Evolutionary conservation across 1,139 yeast genomes (phyloP), one percentile per base, ranked within the genome.

Genomic region (Candida sanyaensis): DNA sequence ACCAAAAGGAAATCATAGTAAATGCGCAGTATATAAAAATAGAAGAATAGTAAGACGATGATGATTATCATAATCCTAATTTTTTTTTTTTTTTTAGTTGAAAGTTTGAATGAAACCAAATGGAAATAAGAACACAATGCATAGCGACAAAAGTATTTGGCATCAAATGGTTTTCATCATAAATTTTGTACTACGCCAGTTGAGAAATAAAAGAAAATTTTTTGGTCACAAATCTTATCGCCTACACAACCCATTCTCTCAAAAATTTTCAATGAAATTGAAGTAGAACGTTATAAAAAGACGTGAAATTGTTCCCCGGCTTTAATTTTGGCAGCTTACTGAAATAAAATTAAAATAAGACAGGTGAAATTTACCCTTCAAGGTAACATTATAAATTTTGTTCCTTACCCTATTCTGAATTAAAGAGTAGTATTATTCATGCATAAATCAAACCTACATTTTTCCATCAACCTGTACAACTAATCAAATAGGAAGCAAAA

Each of bases 251-350:
- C 29, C 6, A 23, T 36, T 32, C 12, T 8, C 13, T 24, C 17
- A 10, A 24, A 36, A 17, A 24, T 36, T 36, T 36, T 26, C 17
- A 24, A 36, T 6, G 24, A 11, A n/a, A 8, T 6, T 8, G 9
- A 8, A 6, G 39, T 11, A 13, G 39, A 24, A 36, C 29, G 39
- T 36, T 32, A 36, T 36, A 36, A 36, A 36, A 36, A 29, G 39
- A 36, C 39, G 8, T 36, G 39, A 9, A 36, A 36, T 23, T 36
- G 11, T 17, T 36, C 39, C 29, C 39, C 39, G 39, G 39, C n/a
- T n/a, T 9, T 9, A 36, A 36, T 36, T 36, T 36, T 36, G 39
- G 39, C 39, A 36, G 28, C 39, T 36, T 24, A 32, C 34, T 32
- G 34, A 32, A 32, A 32, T 21, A 12, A 32, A 32, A 32, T 17